These are phyloP conservation scores for Trametes meyenii DNA, from an alignment of 768 basidiomycete genomes.

Conservation along the genomic window DNA sequence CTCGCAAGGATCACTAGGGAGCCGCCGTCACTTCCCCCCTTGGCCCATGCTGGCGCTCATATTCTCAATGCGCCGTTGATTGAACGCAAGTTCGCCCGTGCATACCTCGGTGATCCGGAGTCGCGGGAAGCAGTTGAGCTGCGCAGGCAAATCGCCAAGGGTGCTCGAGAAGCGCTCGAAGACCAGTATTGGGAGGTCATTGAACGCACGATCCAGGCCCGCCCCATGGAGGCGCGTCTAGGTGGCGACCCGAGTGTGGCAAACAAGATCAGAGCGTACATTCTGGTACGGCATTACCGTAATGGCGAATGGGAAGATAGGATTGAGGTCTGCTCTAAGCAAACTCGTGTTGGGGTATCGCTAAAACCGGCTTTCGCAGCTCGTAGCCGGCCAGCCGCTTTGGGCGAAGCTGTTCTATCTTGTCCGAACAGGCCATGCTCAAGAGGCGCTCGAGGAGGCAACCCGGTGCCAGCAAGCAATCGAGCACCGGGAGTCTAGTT, in stretches of 20 bases:
- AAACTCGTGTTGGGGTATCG: background rate
- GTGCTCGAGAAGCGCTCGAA: constrained; percentile 81
- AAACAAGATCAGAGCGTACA: constrained; percentile 89
- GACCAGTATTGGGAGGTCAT: constrained; percentile 87
- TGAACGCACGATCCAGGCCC: constrained; percentile 78
- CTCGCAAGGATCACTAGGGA: constrained; percentile 78
- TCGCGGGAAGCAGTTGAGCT: constrained; percentile 68
- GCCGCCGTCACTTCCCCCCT: constrained; percentile 72
- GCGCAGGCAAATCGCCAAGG: constrained; percentile 73
- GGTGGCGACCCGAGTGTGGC: constrained; percentile 90
- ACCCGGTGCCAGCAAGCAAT: constrained; percentile 67
- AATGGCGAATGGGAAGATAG: constrained; percentile 84
- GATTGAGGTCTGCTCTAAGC: constrained; percentile 68
- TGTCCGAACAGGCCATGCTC: constrained; percentile 79
- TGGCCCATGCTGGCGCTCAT: constrained; percentile 80
- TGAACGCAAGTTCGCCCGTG: constrained; percentile 81
- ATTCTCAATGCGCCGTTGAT: constrained; percentile 79
- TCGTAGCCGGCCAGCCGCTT: constrained; percentile 83
- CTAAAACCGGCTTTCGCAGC: constrained; percentile 41
- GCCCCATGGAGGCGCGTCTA: constrained; percentile 82
- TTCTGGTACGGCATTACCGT: constrained; percentile 77
- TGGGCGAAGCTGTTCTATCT: constrained; percentile 97
- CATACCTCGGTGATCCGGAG: constrained; percentile 68
- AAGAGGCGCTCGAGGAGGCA: constrained; percentile 82
- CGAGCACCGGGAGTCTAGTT: constrained; percentile 78